Percentiles rank a stretch among this genome's conserved stretches.
phyloP scores from a whole-genome alignment of 2,329 filamentous ascomycete species.

The Gnomoniopsis smithogilvyi region DNA sequence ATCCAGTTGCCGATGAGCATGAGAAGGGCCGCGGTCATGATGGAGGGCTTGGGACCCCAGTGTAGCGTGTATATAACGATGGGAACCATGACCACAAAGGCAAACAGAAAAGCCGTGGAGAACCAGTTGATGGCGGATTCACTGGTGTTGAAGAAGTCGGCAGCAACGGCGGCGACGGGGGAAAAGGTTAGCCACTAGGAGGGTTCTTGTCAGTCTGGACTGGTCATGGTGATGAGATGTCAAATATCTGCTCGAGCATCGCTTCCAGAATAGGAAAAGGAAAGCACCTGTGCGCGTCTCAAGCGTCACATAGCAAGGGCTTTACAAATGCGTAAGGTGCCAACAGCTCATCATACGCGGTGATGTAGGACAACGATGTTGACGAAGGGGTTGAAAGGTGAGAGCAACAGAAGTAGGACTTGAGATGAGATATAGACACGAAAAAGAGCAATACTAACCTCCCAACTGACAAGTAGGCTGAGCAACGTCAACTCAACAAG shows the following conservation, averaged over 20 bases:
- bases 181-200: conserved; percentile 87
- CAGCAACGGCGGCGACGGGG: conserved; percentile 71
- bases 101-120: conserved; percentile 80
- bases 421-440: background rate
- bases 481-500: conserved; percentile 78
- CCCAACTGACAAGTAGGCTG: conserved; percentile 94
- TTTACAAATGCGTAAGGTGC: background rate
- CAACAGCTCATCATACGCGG: background rate
- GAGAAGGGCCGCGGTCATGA: conserved; percentile 69
- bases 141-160: conserved; percentile 71
- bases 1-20: conserved; percentile 88
- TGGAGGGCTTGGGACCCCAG: conserved; percentile 73
- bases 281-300: background rate
- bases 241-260: background rate
- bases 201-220: conserved; percentile 4
- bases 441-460: conserved; percentile 60
- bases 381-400: background rate
- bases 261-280: background rate
- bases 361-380: background rate
- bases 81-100: conserved; percentile 73
- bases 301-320: background rate
- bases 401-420: too few species aligned
- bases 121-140: conserved; percentile 89
- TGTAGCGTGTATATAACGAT: conserved; percentile 75
- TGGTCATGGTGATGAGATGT: background rate